Conservation (phyloP, 2,329 filamentous ascomycete species). For the Xylariales sp. region DNA sequence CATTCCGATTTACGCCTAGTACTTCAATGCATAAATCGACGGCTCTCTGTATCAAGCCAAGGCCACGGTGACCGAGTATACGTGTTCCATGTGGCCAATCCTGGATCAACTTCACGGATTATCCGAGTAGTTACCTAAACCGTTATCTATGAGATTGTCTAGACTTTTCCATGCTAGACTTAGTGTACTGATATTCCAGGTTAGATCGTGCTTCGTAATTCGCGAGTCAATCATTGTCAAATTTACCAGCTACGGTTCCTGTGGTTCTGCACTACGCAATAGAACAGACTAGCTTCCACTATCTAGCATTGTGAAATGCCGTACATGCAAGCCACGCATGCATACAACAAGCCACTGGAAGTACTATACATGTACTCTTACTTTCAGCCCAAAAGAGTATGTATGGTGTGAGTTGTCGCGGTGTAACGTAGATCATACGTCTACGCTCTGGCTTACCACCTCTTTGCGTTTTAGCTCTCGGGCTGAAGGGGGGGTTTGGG, state of each 20-base stretch:
- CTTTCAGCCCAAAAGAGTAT: too few species aligned
- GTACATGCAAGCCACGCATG: neutral
- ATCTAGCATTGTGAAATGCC: neutral
- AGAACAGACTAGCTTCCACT: neutral
- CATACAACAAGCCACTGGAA: neutral
- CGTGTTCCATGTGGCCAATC: neutral
- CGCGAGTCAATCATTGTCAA: neutral
- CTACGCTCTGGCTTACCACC: neutral
- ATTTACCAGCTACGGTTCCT: neutral
- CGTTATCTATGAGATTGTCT: neutral
- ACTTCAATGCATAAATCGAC: neutral
- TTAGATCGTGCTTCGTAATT: neutral
- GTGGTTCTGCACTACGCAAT: neutral
- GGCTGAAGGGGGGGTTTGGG: neutral
- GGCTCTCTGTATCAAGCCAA: neutral
- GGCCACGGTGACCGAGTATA: constrained; percentile 15
- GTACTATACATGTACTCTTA: neutral
- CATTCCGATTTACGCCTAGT: neutral
- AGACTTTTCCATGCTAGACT: neutral
- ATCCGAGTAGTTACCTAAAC: constrained; percentile 1
- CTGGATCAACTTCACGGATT: neutral
- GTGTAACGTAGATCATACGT: too few species aligned
- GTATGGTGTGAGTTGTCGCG: neutral
- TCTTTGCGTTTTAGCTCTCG: neutral
- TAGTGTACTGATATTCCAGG: neutral